Conservation (phyloP, 768 basidiomycete species). For the Kwoniella dejecticola region DNA sequence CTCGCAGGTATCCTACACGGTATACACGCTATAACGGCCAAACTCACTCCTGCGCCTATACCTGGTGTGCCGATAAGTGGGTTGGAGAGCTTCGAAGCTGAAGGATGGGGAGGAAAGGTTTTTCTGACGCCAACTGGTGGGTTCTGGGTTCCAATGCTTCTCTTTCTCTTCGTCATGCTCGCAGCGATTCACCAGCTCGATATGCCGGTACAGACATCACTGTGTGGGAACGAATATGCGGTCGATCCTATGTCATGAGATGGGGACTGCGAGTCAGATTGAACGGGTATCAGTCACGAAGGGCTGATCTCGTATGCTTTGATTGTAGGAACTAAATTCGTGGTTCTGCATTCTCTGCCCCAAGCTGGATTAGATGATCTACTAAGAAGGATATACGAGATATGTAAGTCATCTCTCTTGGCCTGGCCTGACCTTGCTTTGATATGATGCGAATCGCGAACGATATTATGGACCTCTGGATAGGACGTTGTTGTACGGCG, state of each 20-base stretch:
- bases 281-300: no score
- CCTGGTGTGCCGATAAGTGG: conserved; percentile 29
- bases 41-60: conserved; percentile 70
- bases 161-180: no score
- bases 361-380: conserved; percentile 66
- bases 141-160: no score
- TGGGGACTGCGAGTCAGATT: no score
- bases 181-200: no score
- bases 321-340: conserved; percentile 87
- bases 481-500: no score
- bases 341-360: conserved; percentile 78
- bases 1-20: conserved; percentile 95
- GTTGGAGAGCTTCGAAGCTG: conserved; percentile 88
- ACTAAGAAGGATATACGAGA: conserved; percentile 85
- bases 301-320: no score
- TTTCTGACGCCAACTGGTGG: conserved; percentile 85
- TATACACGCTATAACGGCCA: conserved; percentile 96
- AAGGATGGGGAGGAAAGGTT: conserved; percentile 91
- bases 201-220: no score
- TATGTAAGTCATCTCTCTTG: conserved; percentile 61
- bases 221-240: no score
- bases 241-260: no score
- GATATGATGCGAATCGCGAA: no score
- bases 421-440: no score
- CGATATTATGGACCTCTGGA: background rate